Evolutionary conservation across 345 rosid species (phyloP), one percentile per base, ranked within the genome.

Genomic region (Melaleuca quinquenervia): DNA sequence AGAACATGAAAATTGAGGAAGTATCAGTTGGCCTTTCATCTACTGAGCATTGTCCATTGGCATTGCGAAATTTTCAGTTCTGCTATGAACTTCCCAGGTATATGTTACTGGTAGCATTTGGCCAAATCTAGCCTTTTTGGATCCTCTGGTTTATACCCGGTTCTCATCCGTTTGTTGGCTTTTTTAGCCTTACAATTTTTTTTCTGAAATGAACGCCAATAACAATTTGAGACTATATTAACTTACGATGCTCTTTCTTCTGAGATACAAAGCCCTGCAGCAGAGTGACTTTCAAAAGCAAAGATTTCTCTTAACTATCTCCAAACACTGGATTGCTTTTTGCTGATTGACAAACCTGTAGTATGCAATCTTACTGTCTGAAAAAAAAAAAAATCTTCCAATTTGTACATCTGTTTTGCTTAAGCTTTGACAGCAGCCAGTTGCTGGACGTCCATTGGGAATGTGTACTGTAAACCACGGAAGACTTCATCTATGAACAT

Each of bases 361-460:
- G 48, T 44, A 18, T 18, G 80, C 36, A 36, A 70, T 70, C 48
- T 21, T 70, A 20, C 48, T 18, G 48, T 18, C 80, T 9, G 4
- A 70, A 70, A 58, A 76, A 36, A 11, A 8, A 41, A 18, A 41
- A 41, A 41, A 5, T 49, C 53, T 49, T 50, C 0, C 53, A 50
- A 49, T 26, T 26, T 49, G 53, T 15, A 0, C 27, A 5, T 26
- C 48, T 49, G 29, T 82, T 49, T 82, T 82, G 51, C 83, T 82
- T 49, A 82, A 3, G 10, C 51, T 29, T 6, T 4, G 32, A 74
- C 36, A 12, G 95, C 60, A 50, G 91, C 82, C 11, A 95, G 88
- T n/a, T 92, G 93, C 86, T 90, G 88, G 50, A 94, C 85, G 85
- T 89, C 93, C 36, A 91, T 52, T 0, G 98, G 98, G 87, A 60